Base-by-base conservation (phyloP, 2,329 filamentous ascomycete species). In the Pezicula rhizophila region DNA sequence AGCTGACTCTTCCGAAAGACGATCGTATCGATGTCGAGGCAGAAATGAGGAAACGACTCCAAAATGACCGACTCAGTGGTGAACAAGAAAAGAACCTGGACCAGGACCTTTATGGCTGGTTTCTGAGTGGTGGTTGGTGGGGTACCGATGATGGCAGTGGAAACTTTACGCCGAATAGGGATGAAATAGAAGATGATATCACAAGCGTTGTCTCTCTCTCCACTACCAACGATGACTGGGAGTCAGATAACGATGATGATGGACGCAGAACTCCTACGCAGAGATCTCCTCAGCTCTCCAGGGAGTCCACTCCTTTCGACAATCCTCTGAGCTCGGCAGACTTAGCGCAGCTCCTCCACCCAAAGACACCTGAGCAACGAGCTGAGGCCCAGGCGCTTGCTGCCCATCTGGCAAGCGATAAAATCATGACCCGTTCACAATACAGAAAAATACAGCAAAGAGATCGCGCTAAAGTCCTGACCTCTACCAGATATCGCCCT, bases 71-170 rank as follows among this genome's bases (percentile, higher is more conserved):
- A 35, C 71, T 68, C 65, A 67, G 67, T 42, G 64, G 70, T 14
- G 55, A 71, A 6, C 70, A 82, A 37, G 87, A 93, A 57, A 77
- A 78, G 25, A 78, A 80, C 35, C 72, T 96, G 2, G 85, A 92
- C 55, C 75, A 77, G 2, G 84, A 82, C 50, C 70, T 96, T 2
- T 97, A 96, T 64, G 74, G 75, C 26, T 93, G 91, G 80, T 97
- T 89, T 87, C 82, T 86, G 46, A 74, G 76, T 47, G 89, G 89
- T 17, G 89, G 88, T 7, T 87, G 87, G 71, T 96, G 89, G 83
- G 91, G 92, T 1, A 83, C 84, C 14, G 75, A 84, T 28, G 92
- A 97, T 64, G 75, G 76, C 5, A 96, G 88, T 60, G 87, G 87
- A 25, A 86, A 92, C 53, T 97, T 91, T 64, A 66, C 73, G 28